phyloP scores from a whole-genome alignment of 129 eudicot species.

The Tagetes patula region DNA sequence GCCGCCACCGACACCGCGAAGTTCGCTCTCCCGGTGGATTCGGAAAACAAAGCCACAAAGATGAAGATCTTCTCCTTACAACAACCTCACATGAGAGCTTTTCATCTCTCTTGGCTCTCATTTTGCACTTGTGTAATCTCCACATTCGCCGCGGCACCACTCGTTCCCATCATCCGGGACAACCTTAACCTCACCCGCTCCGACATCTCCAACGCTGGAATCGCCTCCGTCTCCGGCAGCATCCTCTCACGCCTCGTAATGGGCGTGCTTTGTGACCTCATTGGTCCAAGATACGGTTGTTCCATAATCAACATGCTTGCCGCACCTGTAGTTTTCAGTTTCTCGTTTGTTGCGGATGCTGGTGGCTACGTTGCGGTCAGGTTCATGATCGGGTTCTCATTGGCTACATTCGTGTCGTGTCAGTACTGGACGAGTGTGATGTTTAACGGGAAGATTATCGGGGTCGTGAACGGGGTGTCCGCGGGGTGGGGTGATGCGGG shows the following conservation, averaged over 20 bases:
- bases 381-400: conserved; percentile 50
- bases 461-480: conserved; percentile 49
- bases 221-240: conserved; percentile 45
- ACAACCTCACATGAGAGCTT: conserved; percentile 39
- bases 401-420: conserved; percentile 45
- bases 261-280: conserved; percentile 49
- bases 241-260: conserved; percentile 48
- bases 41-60: conserved; percentile 33
- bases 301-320: conserved; percentile 36
- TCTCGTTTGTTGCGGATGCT: conserved; percentile 32
- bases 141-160: conserved; percentile 42
- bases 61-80: conserved; percentile 26
- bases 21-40: conserved; percentile 33
- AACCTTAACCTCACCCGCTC: conserved; percentile 38
- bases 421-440: conserved; percentile 54
- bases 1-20: neutral
- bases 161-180: conserved; percentile 43
- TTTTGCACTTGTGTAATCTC: conserved; percentile 40
- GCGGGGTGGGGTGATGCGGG: conserved; percentile 57
- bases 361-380: conserved; percentile 35
- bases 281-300: conserved; percentile 44
- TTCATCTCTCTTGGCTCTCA: conserved; percentile 41
- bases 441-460: conserved; percentile 47
- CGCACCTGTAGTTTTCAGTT: conserved; percentile 38
- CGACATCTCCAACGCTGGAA: conserved; percentile 43